Evolutionary conservation across 768 basidiomycete species (phyloP), one percentile per base, ranked within the genome.

Genomic region (Pulveroboletus sp.): DNA sequence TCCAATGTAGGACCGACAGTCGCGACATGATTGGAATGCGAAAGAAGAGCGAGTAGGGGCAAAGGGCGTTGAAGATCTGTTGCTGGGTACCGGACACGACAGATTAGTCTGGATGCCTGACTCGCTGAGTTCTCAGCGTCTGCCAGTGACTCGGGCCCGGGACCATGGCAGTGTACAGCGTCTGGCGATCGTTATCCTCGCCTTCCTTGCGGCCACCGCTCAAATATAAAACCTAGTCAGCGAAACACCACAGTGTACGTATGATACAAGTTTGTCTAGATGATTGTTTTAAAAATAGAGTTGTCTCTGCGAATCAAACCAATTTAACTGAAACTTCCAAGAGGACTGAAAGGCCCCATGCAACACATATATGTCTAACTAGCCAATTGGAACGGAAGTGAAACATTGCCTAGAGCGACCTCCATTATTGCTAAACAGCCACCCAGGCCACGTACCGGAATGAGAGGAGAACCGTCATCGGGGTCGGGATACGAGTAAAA

Each of bases 1-100:
- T 90, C 74, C 82, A 90, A 55, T 90, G 88, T 4, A 84, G 50
- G 45, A 90, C 75, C 17, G 69, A 65, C 23, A 78, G 51, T 14
- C 54, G 60, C 12, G 65, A 53, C 74, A 76, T 76, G 50, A n/a
- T 38, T 23, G 27, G 23, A n/a, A 27, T 20, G 47, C 21, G 42
- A 12, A 35, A 25, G 21, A 24, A 20, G n/a, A 24, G 11, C 19
- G 37, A 6, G 13, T 27, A 11, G 4, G 40, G 48, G 34, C 40
- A 14, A 23, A 35, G 24, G 23, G 39, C 33, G 20, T 37, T 46
- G 52, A 14, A 52, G 52, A 53, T 36, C 27, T 8, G 13, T 12
- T 33, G 12, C 40, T 41, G 44, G 49, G 27, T 10, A 17, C 6
- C 21, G 27, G 27, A 4, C 17, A 7, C 11, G 33, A 14, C 14